Conservation (phyloP, 371 early-diverging fungal species). For the Mucor indicus region DNA sequence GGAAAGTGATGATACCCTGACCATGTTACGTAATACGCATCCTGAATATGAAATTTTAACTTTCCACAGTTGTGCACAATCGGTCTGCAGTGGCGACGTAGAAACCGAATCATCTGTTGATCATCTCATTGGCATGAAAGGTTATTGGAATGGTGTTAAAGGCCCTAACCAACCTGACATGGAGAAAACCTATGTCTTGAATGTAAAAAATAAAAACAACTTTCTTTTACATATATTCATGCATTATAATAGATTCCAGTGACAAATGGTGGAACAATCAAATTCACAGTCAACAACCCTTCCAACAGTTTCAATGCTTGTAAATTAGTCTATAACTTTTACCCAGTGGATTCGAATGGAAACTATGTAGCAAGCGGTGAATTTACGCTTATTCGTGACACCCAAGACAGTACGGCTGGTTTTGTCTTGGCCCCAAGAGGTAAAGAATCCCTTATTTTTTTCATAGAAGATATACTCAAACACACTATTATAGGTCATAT, state of each 20-base stretch:
- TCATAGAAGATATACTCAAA: no score
- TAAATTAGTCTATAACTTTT: neutral
- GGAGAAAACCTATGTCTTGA: conserved; percentile 18
- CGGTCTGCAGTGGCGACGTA: neutral
- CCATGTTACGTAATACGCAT: neutral
- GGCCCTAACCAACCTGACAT: neutral
- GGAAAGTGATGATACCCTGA: neutral
- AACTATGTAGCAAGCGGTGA: no score
- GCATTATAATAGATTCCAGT: neutral
- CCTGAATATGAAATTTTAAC: conserved; percentile 5
- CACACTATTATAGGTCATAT: conserved; percentile 1
- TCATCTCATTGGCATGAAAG: conserved; percentile 9
- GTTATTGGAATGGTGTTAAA: conserved; percentile 19
- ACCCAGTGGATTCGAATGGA: neutral
- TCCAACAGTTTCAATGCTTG: neutral
- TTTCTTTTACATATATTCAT: no score
- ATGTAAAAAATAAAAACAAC: neutral
- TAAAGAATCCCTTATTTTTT: no score
- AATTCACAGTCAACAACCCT: neutral
- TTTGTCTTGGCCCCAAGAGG: neutral
- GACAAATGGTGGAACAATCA: neutral
- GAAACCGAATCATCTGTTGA: conserved; percentile 2
- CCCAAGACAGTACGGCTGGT: neutral
- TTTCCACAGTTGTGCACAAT: conserved; percentile 8
- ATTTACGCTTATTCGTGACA: neutral